Percentiles rank a stretch among this genome's conserved stretches.
phyloP scores from a whole-genome alignment of 2,329 filamentous ascomycete species.

The Fusarium sp. region DNA sequence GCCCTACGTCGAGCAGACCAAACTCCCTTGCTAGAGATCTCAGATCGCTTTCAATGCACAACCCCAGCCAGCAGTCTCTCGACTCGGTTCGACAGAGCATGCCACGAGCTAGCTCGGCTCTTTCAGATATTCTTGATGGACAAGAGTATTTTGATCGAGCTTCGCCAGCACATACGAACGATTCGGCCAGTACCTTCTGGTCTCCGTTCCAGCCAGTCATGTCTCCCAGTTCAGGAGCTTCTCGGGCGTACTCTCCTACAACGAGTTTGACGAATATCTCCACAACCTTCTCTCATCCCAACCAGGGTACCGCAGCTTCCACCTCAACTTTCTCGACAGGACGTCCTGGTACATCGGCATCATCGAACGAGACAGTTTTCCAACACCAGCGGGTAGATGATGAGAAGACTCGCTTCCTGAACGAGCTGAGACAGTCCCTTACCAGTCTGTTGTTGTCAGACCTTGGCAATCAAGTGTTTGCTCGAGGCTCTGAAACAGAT shows the following conservation, averaged over 20 bases:
- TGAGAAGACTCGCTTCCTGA: conserved; percentile 83
- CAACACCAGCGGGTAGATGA: conserved; percentile 72
- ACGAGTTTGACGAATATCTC: conserved; percentile 72
- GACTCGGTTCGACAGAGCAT: conserved; percentile 75
- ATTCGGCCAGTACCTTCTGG: conserved; percentile 87
- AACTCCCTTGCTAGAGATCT: conserved; percentile 69
- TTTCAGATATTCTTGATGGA: conserved; percentile 76
- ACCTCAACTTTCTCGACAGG: conserved; percentile 63
- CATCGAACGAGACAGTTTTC: conserved; percentile 76
- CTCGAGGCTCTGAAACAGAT: conserved; percentile 93
- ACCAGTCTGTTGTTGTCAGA: conserved; percentile 91
- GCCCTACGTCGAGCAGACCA: conserved; percentile 58
- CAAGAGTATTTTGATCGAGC: conserved; percentile 78
- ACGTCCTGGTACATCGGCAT: conserved; percentile 75
- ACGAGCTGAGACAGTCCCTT: conserved; percentile 81
- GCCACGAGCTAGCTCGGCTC: conserved; percentile 67
- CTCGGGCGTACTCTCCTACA: conserved; percentile 71
- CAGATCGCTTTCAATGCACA: conserved; percentile 70
- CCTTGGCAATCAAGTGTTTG: conserved; percentile 86
- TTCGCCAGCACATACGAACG: conserved; percentile 78
- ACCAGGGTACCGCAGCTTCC: conserved; percentile 59
- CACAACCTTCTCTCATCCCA: conserved; percentile 60
- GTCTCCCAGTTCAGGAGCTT: conserved; percentile 71
- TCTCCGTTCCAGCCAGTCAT: conserved; percentile 82
- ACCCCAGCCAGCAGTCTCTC: conserved; percentile 77